Conservation (phyloP, 352 stramenopile species). For the Phytophthora melonis region DNA sequence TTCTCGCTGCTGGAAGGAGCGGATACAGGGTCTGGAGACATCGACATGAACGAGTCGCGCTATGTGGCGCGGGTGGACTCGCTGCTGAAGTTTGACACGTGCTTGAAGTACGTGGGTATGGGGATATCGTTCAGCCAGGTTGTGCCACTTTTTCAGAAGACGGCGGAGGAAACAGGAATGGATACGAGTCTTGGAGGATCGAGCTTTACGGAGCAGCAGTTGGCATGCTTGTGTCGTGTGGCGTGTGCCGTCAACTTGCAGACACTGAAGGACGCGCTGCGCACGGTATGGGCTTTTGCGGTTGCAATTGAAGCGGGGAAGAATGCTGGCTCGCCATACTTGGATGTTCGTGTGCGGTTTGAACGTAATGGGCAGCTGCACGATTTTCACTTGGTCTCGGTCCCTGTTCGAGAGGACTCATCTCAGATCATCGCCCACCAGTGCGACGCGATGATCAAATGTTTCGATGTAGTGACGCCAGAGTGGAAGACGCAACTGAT, state of each 20-base stretch:
- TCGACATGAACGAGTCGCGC: conserved; percentile 33
- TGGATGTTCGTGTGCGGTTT: conserved; percentile 40
- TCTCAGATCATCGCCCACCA: conserved; percentile 29
- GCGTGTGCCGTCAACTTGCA: conserved; percentile 43
- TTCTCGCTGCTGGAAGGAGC: conserved; percentile 24
- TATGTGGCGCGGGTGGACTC: conserved; percentile 40
- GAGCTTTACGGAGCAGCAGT: conserved; percentile 33
- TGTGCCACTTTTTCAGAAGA: conserved; percentile 34
- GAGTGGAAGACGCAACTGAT: conserved; percentile 32
- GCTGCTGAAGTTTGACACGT: conserved; percentile 42
- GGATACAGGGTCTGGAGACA: conserved; percentile 7
- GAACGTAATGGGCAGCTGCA: conserved; percentile 30
- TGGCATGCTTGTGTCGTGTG: conserved; percentile 37
- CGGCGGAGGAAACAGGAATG: conserved; percentile 37
- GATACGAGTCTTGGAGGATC: conserved; percentile 19
- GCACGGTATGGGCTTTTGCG: conserved; percentile 36
- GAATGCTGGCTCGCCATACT: conserved; percentile 26
- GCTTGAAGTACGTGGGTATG: conserved; percentile 41
- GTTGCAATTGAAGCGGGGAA: conserved; percentile 31
- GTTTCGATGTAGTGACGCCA: conserved; percentile 33
- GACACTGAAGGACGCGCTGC: conserved; percentile 38
- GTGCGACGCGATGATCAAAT: conserved; percentile 29
- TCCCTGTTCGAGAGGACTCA: conserved; percentile 35
- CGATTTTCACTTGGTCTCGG: conserved; percentile 39
- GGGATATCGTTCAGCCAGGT: conserved; percentile 39